A percentile compares a stretch with the other conserved stretches of the same genome.
Conservation (phyloP, 73 alveolate species). For the Symbiodinium pilosum region DNA sequence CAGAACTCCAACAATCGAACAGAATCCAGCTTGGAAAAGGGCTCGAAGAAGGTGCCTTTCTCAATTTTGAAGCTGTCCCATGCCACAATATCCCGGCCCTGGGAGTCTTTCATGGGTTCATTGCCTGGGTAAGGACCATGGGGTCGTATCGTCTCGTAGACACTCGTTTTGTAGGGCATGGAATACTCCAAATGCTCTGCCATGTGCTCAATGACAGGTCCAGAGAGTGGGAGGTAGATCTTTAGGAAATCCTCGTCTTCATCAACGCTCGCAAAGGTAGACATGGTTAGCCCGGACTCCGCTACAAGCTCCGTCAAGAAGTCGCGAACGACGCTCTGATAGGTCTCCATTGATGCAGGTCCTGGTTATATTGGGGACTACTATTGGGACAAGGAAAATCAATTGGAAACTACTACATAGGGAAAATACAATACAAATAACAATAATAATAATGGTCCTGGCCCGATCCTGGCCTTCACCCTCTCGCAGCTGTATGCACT, state of each 20-base stretch:
- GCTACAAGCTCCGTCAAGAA: slow-evolving; percentile 20
- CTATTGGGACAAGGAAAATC: neutral
- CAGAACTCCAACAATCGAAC: slow-evolving; percentile 44
- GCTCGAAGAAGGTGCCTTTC: slow-evolving; percentile 20
- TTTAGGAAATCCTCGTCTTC: slow-evolving; percentile 62
- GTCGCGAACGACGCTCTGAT: slow-evolving; percentile 4
- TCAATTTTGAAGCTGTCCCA: neutral
- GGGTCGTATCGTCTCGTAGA: slow-evolving; percentile 7
- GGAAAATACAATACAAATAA: too few relatives aligned
- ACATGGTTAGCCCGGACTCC: slow-evolving; percentile 21
- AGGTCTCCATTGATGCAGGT: slow-evolving; percentile 19
- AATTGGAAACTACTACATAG: too few relatives aligned
- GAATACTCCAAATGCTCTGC: slow-evolving; percentile 36
- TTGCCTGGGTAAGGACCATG: slow-evolving; percentile 65
- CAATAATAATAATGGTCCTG: neutral
- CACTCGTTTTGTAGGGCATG: slow-evolving; percentile 52
- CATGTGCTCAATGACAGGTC: slow-evolving; percentile 56
- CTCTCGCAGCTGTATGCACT: neutral
- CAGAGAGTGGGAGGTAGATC: slow-evolving; percentile 30
- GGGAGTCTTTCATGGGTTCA: slow-evolving; percentile 38
- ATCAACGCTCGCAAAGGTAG: slow-evolving; percentile 42
- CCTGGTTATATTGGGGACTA: neutral
- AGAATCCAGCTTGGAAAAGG: slow-evolving; percentile 17
- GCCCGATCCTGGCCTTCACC: neutral
- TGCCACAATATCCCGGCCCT: slow-evolving; percentile 31